These are phyloP conservation scores for Aspergillus sp. DNA, from an alignment of 2,329 filamentous ascomycete genomes.

Conservation along the genomic window DNA sequence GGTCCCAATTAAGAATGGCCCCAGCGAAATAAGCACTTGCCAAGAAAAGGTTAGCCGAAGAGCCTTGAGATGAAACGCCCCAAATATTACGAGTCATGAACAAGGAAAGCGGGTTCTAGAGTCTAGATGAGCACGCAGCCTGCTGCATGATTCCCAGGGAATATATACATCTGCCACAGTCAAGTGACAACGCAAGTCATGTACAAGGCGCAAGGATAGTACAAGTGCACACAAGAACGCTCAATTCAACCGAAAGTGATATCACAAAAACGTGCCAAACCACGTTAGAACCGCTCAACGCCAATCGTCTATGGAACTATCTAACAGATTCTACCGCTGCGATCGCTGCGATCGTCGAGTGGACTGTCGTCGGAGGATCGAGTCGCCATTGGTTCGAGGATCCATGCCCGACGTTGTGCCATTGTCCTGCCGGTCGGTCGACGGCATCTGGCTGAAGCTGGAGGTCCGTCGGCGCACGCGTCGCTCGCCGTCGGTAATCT, in stretches of 20 bases:
- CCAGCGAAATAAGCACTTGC: background rate
- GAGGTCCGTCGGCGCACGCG: conserved; percentile 42
- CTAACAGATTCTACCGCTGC: conserved; percentile 11
- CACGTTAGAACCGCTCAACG: background rate
- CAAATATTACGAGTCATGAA: too few species aligned
- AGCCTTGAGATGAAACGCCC: background rate
- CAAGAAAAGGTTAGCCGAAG: background rate
- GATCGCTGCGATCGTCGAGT: conserved; percentile 28
- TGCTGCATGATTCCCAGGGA: too few species aligned
- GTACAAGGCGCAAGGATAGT: background rate
- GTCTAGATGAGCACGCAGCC: background rate
- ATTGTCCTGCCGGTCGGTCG: conserved; percentile 20
- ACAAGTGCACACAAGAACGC: background rate
- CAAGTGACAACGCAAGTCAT: too few species aligned
- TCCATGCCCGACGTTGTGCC: background rate
- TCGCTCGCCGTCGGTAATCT: conserved; percentile 53
- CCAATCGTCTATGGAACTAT: background rate
- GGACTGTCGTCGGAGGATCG: conserved; percentile 28
- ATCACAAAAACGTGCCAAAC: background rate
- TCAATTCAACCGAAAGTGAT: background rate
- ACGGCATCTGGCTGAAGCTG: conserved; percentile 31
- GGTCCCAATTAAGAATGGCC: background rate
- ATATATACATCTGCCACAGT: too few species aligned
- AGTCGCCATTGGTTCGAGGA: conserved; percentile 17
- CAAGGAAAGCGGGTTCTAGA: too few species aligned